These are phyloP conservation scores for Cyclanthera cordifolia DNA, from an alignment of 306 rosid species.

Conservation along the genomic window DNA sequence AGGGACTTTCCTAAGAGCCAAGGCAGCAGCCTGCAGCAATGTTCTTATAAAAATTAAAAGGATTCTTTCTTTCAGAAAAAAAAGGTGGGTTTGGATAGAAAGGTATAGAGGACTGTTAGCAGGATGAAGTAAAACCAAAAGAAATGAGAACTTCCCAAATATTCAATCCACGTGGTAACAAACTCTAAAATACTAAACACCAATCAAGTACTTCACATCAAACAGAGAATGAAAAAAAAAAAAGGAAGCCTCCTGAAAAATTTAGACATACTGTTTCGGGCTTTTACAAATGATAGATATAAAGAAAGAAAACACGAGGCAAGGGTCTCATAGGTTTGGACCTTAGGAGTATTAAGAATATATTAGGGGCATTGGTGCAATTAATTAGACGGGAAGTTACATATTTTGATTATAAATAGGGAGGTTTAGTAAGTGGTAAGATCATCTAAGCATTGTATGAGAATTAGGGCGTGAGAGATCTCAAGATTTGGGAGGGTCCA, in stretches of 20 bases:
- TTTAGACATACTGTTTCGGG: not conserved
- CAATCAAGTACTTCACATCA: not conserved
- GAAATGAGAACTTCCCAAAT: not conserved
- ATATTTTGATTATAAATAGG: no score
- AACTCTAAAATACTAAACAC: not conserved
- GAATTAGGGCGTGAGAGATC: no score
- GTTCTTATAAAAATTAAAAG: conserved; percentile 12
- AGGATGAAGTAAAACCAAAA: no score
- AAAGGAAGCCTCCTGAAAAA: not conserved
- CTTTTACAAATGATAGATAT: not conserved
- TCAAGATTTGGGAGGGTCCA: no score
- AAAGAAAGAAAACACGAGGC: not conserved
- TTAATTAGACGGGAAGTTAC: no score
- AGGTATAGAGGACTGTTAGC: not conserved
- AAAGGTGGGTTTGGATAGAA: conserved; percentile 1
- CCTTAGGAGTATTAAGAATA: no score
- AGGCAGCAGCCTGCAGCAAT: conserved; percentile 82
- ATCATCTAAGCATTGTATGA: no score
- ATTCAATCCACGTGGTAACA: not conserved
- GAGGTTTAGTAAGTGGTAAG: no score
- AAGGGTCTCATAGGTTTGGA: no score
- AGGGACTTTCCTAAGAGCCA: conserved; percentile 94
- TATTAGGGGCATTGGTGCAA: no score
- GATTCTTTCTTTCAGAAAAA: not conserved
- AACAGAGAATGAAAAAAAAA: not conserved